Percentiles rank a stretch among this genome's conserved stretches.
These are phyloP conservation scores for Prunus kanzakura DNA, from an alignment of 306 rosid genomes.

Conservation along the genomic window DNA sequence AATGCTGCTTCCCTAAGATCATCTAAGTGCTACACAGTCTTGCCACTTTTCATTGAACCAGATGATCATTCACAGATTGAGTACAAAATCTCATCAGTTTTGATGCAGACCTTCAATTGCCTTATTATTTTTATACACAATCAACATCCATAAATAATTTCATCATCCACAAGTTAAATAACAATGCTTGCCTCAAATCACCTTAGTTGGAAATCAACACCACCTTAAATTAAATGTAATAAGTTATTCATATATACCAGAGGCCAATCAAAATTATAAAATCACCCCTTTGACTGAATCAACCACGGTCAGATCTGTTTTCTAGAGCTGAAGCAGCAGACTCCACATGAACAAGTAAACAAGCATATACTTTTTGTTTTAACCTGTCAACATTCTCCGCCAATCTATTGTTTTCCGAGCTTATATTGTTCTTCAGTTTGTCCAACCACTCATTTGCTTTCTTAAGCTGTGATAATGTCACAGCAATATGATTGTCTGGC, in stretches of 20 bases:
- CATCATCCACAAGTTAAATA: conserved; percentile 4
- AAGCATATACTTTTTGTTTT: conserved; percentile 69
- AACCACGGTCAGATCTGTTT: conserved; percentile 41
- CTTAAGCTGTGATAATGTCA: conserved; percentile 76
- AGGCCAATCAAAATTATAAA: background rate
- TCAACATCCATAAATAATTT: conserved; percentile 17
- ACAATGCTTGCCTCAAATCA: conserved; percentile 21
- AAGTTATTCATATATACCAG: conserved; percentile 33
- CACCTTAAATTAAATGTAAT: conserved; percentile 17
- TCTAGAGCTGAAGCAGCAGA: conserved; percentile 87
- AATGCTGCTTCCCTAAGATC: background rate
- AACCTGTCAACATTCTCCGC: conserved; percentile 55
- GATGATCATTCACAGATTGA: background rate
- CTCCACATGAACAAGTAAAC: conserved; percentile 72
- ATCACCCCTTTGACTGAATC: conserved; percentile 22
- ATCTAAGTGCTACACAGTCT: background rate
- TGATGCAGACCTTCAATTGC: conserved; percentile 7
- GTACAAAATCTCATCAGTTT: background rate
- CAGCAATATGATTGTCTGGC: conserved; percentile 66
- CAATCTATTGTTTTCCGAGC: conserved; percentile 37
- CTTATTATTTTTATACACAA: conserved; percentile 4
- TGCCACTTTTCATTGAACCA: background rate
- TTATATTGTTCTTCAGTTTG: conserved; percentile 40
- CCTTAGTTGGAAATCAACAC: conserved; percentile 12
- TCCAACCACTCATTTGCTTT: conserved; percentile 91